Percentiles rank a stretch among this genome's conserved stretches.
These are phyloP conservation scores for Cordyceps javanica DNA, from an alignment of 2,329 filamentous ascomycete species.

Conservation along the genomic window DNA sequence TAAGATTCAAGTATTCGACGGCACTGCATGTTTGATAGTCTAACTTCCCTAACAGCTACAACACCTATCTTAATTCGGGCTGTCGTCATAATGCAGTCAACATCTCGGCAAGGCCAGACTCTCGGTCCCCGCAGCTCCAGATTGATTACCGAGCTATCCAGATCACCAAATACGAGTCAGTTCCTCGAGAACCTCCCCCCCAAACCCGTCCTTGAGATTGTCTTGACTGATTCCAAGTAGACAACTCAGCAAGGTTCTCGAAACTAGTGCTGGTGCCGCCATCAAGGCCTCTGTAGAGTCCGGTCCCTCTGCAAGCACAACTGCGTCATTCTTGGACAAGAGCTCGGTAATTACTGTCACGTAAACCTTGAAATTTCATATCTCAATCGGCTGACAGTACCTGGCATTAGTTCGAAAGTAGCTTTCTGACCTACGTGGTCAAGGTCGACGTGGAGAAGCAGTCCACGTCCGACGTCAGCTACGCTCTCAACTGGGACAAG, in stretches of 20 bases:
- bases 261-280: neutral
- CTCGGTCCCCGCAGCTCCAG: neutral
- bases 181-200: too few species aligned
- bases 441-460: neutral
- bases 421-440: neutral
- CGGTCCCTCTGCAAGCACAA: neutral
- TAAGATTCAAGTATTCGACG: neutral
- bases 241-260: neutral
- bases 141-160: neutral
- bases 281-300: neutral
- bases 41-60: neutral
- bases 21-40: too few species aligned
- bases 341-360: neutral
- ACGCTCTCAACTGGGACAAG: neutral
- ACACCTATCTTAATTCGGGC: neutral
- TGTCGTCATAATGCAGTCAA: neutral
- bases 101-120: neutral
- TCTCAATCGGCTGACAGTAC: neutral
- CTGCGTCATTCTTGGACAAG: neutral
- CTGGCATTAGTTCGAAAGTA: neutral
- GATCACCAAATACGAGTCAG: neutral
- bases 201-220: too few species aligned
- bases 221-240: too few species aligned
- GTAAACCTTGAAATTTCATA: too few species aligned
- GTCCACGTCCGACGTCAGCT: neutral